Evolutionary conservation across 2,329 filamentous ascomycete genomes (phyloP), one percentile per base, ranked within the genome.

Genomic region (Monosporascus cannonballus): DNA sequence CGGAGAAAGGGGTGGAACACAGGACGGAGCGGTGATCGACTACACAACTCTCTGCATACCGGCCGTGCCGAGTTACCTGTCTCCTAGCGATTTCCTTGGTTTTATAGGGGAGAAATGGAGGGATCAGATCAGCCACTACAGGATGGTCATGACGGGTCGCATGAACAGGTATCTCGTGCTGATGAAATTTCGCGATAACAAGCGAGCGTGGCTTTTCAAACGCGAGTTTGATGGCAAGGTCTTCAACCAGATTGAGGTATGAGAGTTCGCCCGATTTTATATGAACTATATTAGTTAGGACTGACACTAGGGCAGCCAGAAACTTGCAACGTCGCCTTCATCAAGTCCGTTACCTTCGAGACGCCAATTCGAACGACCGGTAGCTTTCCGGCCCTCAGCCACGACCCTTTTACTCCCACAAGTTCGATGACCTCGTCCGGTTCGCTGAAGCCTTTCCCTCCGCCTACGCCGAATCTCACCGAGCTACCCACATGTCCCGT

Each of bases 401-500:
- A 85, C 59, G 83, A 87, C 61, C 80, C 84, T 3, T 85, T 89
- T 62, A 81, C 81, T 3, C 74, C 83, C 2, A 74, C 76, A 41
- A 44, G 54, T 3, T 68, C 73, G 1, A 59, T 69, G 20, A 70
- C 74, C 0, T 64, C 67, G 6, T 53, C 64, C 39, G 51, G 64
- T 59, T 79, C 73, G 22, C 69, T 82, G 6, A 81, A 80, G 54
- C 83, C 83, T 0, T 83, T 84, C 50, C 81, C 82, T 4, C 85
- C 77, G 2, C 81, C 80, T 2, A 96, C 93, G 1, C 89, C 92
- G 1, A 87, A 89, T 48, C 78, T 97, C 1, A 80, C 96, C 51
- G 94, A 99, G 71, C 76, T 99, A 14, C 94, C 94, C 2, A 97
- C 94, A 1, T 99, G 94, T 59, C 92, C 94, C 0, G 94, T 99